Base-by-base conservation (phyloP, 2,329 filamentous ascomycete species). In the Monosporascus sp. region DNA sequence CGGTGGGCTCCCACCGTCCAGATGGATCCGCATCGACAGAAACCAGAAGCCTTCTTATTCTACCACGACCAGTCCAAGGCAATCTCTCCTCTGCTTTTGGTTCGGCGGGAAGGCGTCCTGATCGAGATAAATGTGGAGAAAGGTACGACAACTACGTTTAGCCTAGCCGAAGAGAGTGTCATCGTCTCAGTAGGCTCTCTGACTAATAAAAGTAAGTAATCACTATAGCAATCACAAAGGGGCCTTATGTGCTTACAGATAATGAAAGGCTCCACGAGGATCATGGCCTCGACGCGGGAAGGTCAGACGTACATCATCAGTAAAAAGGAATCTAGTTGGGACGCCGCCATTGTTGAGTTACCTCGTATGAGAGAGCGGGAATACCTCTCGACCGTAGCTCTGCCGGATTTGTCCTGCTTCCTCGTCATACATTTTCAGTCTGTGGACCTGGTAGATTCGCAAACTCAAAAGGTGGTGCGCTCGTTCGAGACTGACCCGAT, bases 31-130 rank as follows among this genome's bases (percentile, higher is more conserved):
- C 76, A 77, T 49, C 78, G 80, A 7, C 81, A 86, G 49, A 80
- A 78, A 48, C 81, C 84, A 0, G 76, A 82, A 41, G 78, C 84
- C 1, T 84, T 90, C 63, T 83, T 85, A 54, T 91, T 91, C 60
- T 76, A 76, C 0, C 70, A 75, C 6, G 68, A 69, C 26, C 68
- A 69, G 24, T 63, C 63, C 22, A 62, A 66, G 17, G 53, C 66
- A 1, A 65, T 73, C 1, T 76, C 77, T 1, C 73, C 76, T 11
- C 67, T 91, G 1, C 65, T 90, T 8, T 65, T 90, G 7, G 76
- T 91, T 6, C 82, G 82, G 37, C 78, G 81, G 17, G 84, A 87
- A 51, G 88, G 88, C 0, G 75, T 77, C 3, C 72, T 91, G 63
- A 78, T 76, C 0, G 84, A 88, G 61, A 68, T 87, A 11, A 74